phyloP scores from a whole-genome alignment of 192 early-diverging fungal species.

The Fimicolochytrium jonesii region DNA sequence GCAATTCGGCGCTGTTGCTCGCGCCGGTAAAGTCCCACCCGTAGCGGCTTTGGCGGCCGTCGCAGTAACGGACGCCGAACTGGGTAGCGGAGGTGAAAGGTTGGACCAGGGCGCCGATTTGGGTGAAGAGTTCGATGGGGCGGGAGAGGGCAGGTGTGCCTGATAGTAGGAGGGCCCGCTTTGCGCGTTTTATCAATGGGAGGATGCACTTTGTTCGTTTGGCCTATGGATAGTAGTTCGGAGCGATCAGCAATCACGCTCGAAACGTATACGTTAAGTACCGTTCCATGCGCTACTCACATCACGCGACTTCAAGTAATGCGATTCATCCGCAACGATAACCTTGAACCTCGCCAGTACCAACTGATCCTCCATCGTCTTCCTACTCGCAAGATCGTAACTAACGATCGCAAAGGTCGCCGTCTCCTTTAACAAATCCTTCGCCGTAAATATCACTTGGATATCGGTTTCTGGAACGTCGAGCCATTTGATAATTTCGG shows the following conservation, averaged over 20 bases:
- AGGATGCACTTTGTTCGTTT: constrained; percentile 36
- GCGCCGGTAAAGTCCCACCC: constrained; percentile 41
- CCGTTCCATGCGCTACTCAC: no score
- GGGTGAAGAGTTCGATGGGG: constrained; percentile 29
- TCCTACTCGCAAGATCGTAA: constrained; percentile 35
- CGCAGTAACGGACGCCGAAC: constrained; percentile 34
- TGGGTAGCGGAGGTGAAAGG: constrained; percentile 7
- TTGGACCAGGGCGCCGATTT: constrained; percentile 17
- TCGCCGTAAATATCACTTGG: constrained; percentile 27
- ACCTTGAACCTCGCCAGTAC: constrained; percentile 16
- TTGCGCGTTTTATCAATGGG: constrained; percentile 28
- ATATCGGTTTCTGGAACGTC: constrained; percentile 27
- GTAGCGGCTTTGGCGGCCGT: constrained; percentile 15
- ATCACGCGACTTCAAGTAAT: constrained; percentile 40
- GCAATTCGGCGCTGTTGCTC: constrained; percentile 39
- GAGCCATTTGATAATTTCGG: constrained; percentile 46
- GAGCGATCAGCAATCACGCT: no score
- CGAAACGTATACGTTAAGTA: background rate
- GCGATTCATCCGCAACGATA: constrained; percentile 42
- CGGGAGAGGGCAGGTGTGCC: constrained; percentile 30
- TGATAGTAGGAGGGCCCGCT: constrained; percentile 19
- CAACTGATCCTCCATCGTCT: constrained; percentile 10
- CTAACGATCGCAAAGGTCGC: constrained; percentile 30
- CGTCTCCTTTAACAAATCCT: background rate
- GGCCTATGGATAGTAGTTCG: no score